Base-by-base conservation (phyloP, 164 flowering plant species). In the Aristolochia fimbriata region DNA sequence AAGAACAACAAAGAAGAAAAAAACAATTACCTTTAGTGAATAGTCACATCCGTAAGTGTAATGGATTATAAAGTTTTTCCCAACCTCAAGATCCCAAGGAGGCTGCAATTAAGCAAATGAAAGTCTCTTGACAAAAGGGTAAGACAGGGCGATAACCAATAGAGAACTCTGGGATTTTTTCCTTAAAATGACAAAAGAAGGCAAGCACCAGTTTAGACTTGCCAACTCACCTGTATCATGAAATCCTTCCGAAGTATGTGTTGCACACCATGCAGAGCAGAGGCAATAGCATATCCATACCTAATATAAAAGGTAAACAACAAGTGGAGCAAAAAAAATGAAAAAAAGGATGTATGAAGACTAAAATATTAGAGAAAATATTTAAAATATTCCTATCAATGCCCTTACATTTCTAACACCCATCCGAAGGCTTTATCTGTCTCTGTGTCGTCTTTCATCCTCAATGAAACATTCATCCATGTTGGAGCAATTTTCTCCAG, bases 391-490 rank as follows among this genome's bases (percentile, higher is more conserved):
- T 49, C 8, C 22, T 17, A 49, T 49, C 16, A 17, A 6, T 49
- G 52, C 10, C 57, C 92, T 83, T 68, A 94, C 97, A 94, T 94
- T 83, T 94, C 99, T 51, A 91, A 81, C 53, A 88, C 97, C 99
- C 99, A 94, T 62, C 97, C 99, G 70, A 94, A 94, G 47, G 80
- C 70, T 62, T 84, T 78, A 71, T 91, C 99, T 31, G 96, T 77
- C 76, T 91, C 96, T 4, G 83, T 77, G 54, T 94, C 97, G 57
- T 83, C 74, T 67, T 94, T 94, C 99, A 94, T 91, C 52, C 62
- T 71, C 69, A 94, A 63, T 17, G 99, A 94, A 57, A 91, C 71
- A 80, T 94, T 88, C 91, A 91, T 81, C 97, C 99, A 94, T 19
- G 97, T 88, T 19, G 97, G 95, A 4, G 99, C 92, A 67, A 94